These are phyloP conservation scores for Alopecurus myosuroides DNA, from an alignment of 176 grass and related monocot genomes.

Conservation along the genomic window DNA sequence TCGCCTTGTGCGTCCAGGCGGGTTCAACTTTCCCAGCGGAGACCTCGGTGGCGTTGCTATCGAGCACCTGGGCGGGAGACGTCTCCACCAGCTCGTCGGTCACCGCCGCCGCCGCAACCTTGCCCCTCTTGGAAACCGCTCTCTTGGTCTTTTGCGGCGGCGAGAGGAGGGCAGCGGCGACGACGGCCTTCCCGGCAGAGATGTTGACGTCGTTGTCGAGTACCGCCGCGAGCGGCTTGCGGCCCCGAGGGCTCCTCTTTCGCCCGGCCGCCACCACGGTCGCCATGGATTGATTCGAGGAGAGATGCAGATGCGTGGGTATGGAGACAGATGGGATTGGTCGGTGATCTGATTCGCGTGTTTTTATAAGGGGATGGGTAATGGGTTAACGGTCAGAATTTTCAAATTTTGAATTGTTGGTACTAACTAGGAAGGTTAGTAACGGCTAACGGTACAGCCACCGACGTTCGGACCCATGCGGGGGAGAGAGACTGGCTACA, in stretches of 20 bases:
- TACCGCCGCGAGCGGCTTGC: slow-evolving; percentile 60
- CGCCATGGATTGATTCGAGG: slow-evolving; percentile 17
- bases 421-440: not conserved
- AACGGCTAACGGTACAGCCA: not conserved
- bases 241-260: slow-evolving; percentile 46
- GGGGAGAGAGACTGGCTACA: too few species aligned
- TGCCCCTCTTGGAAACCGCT: slow-evolving; percentile 18
- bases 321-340: not conserved
- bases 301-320: not conserved
- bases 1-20: not conserved
- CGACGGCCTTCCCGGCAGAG: slow-evolving; percentile 42
- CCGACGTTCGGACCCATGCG: not conserved
- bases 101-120: not conserved
- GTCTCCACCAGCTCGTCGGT: slow-evolving; percentile 24
- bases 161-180: not conserved
- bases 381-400: slow-evolving; percentile 34
- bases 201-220: slow-evolving; percentile 74
- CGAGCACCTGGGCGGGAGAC: not conserved
- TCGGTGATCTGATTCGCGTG: not conserved
- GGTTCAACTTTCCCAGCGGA: not conserved
- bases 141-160: slow-evolving; percentile 47
- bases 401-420: slow-evolving; percentile 51
- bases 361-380: slow-evolving; percentile 19
- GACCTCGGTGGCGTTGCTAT: not conserved
- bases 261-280: slow-evolving; percentile 19